Evolutionary conservation across 1,284 basidiomycete genomes (phyloP), one percentile per base, ranked within the genome.

Genomic region (Apiotrichum mycotoxinovorans): DNA sequence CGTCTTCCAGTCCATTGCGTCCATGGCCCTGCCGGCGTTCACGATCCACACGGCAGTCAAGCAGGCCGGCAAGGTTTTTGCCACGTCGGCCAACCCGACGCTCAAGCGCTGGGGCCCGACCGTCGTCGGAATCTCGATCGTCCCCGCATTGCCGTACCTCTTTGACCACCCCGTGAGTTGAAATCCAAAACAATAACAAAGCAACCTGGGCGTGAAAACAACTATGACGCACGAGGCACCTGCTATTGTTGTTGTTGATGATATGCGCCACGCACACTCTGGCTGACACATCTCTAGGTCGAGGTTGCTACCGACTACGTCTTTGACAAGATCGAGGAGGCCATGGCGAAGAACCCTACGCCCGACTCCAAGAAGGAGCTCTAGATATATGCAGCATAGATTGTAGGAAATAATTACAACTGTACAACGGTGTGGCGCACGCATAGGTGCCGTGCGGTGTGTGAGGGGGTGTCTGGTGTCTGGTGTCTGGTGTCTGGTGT

Each of bases 1-100:
- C 3, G 82, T 85, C 10, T 95, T 95, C 79, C 91, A 95, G 75
- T 87, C 85, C n/a, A 80, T 91, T 37, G 91, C 91, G 4, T 91
- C 88, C 35, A 93, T 94, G 89, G 75, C 75, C 26, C 59, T 78
- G 17, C 76, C 76, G 0, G 75, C 77, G 3, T 83, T 90, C 65
- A 91, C 89, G 0, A 91, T 92, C 57, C 90, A 92, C 72, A 89
- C 88, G 0, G 84, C 88, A 10, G 91, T 94, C 52, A 74, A 82
- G 49, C 87, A 91, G 68, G 84, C 88, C 4, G 86, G 86, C 66
- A 88, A 85, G 65, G 82, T 84, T 4, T 91, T 92, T 70, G 80
- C 79, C 35, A 86, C 86, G 64, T 81, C 80, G 23, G 76, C 81
- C 56, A 89, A 83, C 66, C 80, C 82, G 3, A 81, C 85, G 41